Evolutionary conservation across 2,329 filamentous ascomycete species (phyloP), one percentile per base, ranked within the genome.

Genomic region (Cladophialophora psammophila): DNA sequence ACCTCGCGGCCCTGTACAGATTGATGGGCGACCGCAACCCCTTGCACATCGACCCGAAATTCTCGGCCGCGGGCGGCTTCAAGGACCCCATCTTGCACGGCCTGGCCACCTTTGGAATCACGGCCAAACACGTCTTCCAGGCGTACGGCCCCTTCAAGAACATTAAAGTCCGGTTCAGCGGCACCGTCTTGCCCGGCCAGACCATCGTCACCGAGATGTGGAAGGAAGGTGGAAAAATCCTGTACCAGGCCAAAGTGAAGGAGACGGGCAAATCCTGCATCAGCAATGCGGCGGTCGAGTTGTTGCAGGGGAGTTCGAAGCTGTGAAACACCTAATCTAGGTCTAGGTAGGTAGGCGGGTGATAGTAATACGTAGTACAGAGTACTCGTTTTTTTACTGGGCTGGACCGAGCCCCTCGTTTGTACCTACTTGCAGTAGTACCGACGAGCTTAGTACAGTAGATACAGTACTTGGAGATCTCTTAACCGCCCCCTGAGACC

Each of bases 1-100:
- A 97, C 76, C 94, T 98, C 82, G 95, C 95, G 5, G 93, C 92
- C 7, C 81, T 99, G 64, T 99, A 99, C 86, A 89, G 95, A 38
- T 84, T 99, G 63, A 95, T 91, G 74, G 95, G 95, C 57, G 95
- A 99, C 81, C 90, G 94, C 77, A 98, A 99, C 84, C 95, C 95
- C 12, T 88, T 99, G 1, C 95, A 99, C 83, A 91, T 99, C 70
- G 95, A 99, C 79, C 95, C 95, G 1, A 87, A 88, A 58, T 98
- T 99, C 81, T 92, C 92, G 81, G 95, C 94, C 83, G 90, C 96
- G 74, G 95, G 94, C 67, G 95, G 95, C 67, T 99, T 99, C 88
- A 91, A 95, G 81, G 88, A 84, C 35, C 95, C 95, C 10, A 99
- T 99, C 77, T 85, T 99, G 61, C 95, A 99, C 83, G 95, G 95